Evolutionary conservation across 805 yeast species (phyloP), one percentile per base, ranked within the genome.

Genomic region (Pichia scutulata): DNA sequence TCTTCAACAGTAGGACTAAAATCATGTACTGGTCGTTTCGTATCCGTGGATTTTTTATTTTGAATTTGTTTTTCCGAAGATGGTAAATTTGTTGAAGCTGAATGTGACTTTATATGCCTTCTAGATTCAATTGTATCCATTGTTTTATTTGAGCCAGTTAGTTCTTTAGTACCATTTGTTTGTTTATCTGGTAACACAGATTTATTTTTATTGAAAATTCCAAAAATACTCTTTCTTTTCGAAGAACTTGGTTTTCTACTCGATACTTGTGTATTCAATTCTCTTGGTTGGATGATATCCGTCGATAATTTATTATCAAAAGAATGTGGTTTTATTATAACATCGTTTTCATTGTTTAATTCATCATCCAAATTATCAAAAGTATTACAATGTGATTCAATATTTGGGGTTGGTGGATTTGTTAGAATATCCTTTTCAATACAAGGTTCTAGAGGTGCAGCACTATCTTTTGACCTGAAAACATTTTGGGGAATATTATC

Each of bases 191-290:
- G 7, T 14, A 41, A 13, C 18, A 30, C 25, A 19, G 50, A 25
- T 41, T 44, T 49, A 3, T 23, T 33, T 30, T 39, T 43, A 19
- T 28, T 40, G 8, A 49, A 44, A 8, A 49, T 22, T 7, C 52
- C 48, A 41, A 49, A 49, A 3, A 44, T 8, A 41, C 52, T 49
- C 25, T 24, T 39, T 13, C 48, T 49, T 49, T 23, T 44, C 12
- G 30, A 39, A n/a, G n/a, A n/a, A 28, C 13, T 26, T 7, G 40
- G 22, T 16, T 23, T 33, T 19, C 22, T 41, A 12, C 18, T 25
- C 3, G 43, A 24, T 18, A 13, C 2, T 41, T 23, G 26, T 41
- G 7, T 16, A 7, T 33, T 2, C 10, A 19, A 33, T n/a, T 33
- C 37, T 16, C 7, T 33, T 33, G 3, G 8, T 33, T 33, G 37